phyloP scores from a whole-genome alignment of 306 rosid genomes.

The Senna tora region DNA sequence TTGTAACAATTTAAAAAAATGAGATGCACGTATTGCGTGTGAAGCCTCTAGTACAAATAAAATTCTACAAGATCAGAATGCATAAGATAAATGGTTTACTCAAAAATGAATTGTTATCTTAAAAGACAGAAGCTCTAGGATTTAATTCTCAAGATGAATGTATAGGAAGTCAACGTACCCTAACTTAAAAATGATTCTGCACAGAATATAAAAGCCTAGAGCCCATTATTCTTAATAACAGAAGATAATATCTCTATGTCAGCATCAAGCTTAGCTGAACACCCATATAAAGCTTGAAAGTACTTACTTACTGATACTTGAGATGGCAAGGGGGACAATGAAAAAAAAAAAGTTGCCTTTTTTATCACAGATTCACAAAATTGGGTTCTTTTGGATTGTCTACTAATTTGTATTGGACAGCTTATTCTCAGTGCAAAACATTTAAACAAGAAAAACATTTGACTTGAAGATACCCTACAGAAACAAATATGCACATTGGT shows the following conservation, averaged over 20 bases:
- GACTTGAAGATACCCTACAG: constrained; percentile 26
- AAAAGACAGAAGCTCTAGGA: constrained; percentile 8
- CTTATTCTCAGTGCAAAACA: not conserved
- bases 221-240: not conserved
- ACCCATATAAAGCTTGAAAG: not conserved
- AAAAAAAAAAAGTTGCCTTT: not conserved
- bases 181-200: constrained; percentile 9
- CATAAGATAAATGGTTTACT: constrained; percentile 14
- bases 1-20: too few species aligned
- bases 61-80: constrained; percentile 21
- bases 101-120: constrained; percentile 3
- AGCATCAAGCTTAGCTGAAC: not conserved
- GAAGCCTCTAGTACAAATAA: too few species aligned
- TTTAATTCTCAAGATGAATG: constrained; percentile 14
- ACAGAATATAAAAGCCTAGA: constrained; percentile 15
- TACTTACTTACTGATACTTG: not conserved
- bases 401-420: constrained; percentile 5
- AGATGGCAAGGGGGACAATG: not conserved
- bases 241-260: not conserved
- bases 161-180: constrained; percentile 14
- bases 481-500: constrained; percentile 26
- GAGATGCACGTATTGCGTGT: too few species aligned
- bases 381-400: constrained; percentile 8
- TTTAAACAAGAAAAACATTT: constrained; percentile 12
- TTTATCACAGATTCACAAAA: constrained; percentile 4